Evolutionary conservation across 768 basidiomycete genomes (phyloP), one percentile per base, ranked within the genome.

Genomic region (Goffeauzyma gilvescens): DNA sequence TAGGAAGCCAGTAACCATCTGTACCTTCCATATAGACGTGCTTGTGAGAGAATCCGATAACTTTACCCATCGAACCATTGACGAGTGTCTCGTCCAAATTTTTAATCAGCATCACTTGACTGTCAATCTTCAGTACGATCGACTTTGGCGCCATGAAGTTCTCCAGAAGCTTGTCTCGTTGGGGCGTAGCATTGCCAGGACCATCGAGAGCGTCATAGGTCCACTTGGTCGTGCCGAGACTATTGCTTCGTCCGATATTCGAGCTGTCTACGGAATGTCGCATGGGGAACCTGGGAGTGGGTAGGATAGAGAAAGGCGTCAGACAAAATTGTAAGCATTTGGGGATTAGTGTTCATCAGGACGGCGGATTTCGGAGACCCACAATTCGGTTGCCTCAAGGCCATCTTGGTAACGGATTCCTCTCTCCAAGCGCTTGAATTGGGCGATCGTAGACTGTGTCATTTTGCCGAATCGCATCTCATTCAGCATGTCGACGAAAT

Each of bases 1-100:
- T 24, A 15, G 26, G 62, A 53, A 28, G 67, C 68, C 22, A 71
- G 45, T 42, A 55, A 35, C 64, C 63, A 45, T 26, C 50, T 27
- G 38, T 41, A 30, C 60, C 59, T 14, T 45, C 41, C 10, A 41
- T 45, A 28, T 47, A 60, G 4, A 52, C 23, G 15, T 28, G 38
- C 35, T 59, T 59, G 9, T 69, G 54, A 17, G 48, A 50, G 61
- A 98, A 98, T 3, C 73, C 71, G 22, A 79, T 53, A 15, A 98
- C 72, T 31, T 74, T 76, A 7, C 93, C 93, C 71, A 93, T 81
- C 43, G 78, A 84, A 1, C 93, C 93, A 55, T 98, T 98, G 33
- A 95, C 93, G 6, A 96, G 72, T 2, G 69, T 73, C 23, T 87
- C 85, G 52, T 89, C 83, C 25, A 41, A 30, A 23, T 46, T 46